Percentiles rank a stretch among this genome's conserved stretches.
phyloP scores from a whole-genome alignment of 2,329 filamentous ascomycete genomes.

The Pseudogymnoascus sp. region DNA sequence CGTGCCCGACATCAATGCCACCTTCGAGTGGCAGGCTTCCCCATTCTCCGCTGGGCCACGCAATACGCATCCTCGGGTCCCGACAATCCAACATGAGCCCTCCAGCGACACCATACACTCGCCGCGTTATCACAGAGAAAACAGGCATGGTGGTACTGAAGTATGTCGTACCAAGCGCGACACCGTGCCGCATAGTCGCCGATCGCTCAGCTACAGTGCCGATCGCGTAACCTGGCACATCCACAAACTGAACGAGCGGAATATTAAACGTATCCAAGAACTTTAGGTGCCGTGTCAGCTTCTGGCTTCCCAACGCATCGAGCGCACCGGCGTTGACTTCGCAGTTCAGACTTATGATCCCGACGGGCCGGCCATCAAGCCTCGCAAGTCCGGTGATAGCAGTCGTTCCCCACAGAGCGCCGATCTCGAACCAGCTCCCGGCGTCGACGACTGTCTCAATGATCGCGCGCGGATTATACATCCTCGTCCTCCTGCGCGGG shows the following conservation, averaged over 20 bases:
- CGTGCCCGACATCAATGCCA: slow-evolving; percentile 56
- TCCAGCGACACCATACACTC: slow-evolving; percentile 55
- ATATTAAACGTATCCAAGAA: slow-evolving; percentile 58
- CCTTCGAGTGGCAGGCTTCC: slow-evolving; percentile 53
- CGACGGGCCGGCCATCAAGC: slow-evolving; percentile 46
- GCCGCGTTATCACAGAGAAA: slow-evolving; percentile 53
- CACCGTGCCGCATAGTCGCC: slow-evolving; percentile 56
- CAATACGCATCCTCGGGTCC: slow-evolving; percentile 50
- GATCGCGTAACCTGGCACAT: slow-evolving; percentile 54
- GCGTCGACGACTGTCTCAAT: slow-evolving; percentile 48
- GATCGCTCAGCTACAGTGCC: slow-evolving; percentile 53
- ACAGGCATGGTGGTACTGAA: slow-evolving; percentile 54
- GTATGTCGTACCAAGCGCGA: slow-evolving; percentile 52
- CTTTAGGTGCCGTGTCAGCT: slow-evolving; percentile 51
- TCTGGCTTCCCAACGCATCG: slow-evolving; percentile 52
- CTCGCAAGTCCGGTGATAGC: slow-evolving; percentile 52
- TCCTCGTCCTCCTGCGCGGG: slow-evolving; percentile 46
- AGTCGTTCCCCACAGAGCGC: slow-evolving; percentile 52
- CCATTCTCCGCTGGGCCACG: slow-evolving; percentile 57
- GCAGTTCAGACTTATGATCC: slow-evolving; percentile 51
- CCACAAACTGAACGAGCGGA: slow-evolving; percentile 54
- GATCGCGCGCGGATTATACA: slow-evolving; percentile 51
- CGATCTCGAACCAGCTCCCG: slow-evolving; percentile 55
- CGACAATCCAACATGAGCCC: slow-evolving; percentile 55
- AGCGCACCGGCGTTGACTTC: slow-evolving; percentile 53